Evolutionary conservation across 2,329 filamentous ascomycete genomes (phyloP).

Genomic region (Talaromyces marneffei): DNA sequence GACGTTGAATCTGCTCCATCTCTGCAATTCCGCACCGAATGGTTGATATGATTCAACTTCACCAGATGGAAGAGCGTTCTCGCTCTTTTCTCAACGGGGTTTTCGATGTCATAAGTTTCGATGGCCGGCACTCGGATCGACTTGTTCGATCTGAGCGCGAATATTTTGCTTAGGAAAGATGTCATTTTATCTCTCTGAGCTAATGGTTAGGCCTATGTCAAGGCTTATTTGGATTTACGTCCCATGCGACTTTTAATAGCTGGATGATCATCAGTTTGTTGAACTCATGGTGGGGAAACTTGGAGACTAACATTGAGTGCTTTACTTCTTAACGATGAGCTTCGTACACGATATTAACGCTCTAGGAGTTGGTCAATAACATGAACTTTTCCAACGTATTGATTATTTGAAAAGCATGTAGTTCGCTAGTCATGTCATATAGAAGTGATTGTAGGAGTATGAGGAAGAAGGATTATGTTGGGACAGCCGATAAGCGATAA

Average conservation of each 20-base stretch:
- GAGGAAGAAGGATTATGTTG: conserved; percentile 7
- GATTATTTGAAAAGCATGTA: background rate
- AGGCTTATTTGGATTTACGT: background rate
- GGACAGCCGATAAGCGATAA: conserved; percentile 9
- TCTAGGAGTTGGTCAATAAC: too few species aligned
- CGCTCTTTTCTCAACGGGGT: conserved; percentile 68
- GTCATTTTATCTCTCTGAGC: background rate
- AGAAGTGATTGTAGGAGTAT: background rate
- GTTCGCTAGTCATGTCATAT: background rate
- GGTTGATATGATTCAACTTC: conserved; percentile 84
- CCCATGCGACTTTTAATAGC: background rate
- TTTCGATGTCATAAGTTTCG: conserved; percentile 73
- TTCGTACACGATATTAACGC: too few species aligned
- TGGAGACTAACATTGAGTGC: background rate
- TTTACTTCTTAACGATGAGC: background rate
- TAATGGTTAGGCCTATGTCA: background rate
- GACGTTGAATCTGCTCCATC: conserved; percentile 44
- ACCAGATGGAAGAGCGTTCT: conserved; percentile 84
- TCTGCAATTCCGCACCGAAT: conserved; percentile 74
- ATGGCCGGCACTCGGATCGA: conserved; percentile 57
- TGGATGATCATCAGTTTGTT: background rate
- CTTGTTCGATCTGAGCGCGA: background rate
- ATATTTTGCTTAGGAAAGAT: conserved; percentile 9
- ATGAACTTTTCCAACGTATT: too few species aligned
- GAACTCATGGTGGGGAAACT: background rate